Conservation (phyloP, 345 rosid genomes). For the Arabis alpina region DNA sequence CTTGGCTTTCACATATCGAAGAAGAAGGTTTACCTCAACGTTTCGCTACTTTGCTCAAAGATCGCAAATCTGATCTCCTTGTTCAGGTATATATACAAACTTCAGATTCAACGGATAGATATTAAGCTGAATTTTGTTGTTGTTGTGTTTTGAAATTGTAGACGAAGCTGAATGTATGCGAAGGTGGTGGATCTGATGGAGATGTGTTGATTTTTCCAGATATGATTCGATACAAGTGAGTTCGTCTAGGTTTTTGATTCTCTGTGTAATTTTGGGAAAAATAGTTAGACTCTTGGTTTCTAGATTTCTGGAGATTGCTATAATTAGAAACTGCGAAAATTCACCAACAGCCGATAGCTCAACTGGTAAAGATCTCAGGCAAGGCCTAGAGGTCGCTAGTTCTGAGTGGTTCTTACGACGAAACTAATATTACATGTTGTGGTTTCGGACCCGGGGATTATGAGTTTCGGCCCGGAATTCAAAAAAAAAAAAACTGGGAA, state of each 20-base stretch:
- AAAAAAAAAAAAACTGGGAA: neutral
- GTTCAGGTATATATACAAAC: conserved; percentile 52
- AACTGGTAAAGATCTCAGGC: too few relatives aligned
- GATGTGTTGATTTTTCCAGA: conserved; percentile 90
- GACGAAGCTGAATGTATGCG: conserved; percentile 73
- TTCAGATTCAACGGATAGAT: too few relatives aligned
- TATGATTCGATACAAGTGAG: conserved; percentile 86
- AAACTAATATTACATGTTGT: too few relatives aligned
- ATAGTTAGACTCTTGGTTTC: neutral
- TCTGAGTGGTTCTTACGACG: too few relatives aligned
- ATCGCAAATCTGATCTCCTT: conserved; percentile 64
- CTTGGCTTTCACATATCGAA: conserved; percentile 77
- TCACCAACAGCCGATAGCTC: too few relatives aligned
- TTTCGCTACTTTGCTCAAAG: conserved; percentile 61
- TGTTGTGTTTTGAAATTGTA: conserved; percentile 28
- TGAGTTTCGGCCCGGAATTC: too few relatives aligned
- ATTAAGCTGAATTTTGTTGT: neutral
- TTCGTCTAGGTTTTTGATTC: conserved; percentile 4
- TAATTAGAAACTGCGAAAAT: neutral
- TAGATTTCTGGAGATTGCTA: neutral
- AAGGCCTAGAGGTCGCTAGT: too few relatives aligned
- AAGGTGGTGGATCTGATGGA: conserved; percentile 68
- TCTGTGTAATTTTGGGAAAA: neutral
- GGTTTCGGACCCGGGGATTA: too few relatives aligned
- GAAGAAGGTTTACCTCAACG: conserved; percentile 70